Evolutionary conservation across 2,329 filamentous ascomycete species (phyloP).

Genomic region (Botryotinia globosa): DNA sequence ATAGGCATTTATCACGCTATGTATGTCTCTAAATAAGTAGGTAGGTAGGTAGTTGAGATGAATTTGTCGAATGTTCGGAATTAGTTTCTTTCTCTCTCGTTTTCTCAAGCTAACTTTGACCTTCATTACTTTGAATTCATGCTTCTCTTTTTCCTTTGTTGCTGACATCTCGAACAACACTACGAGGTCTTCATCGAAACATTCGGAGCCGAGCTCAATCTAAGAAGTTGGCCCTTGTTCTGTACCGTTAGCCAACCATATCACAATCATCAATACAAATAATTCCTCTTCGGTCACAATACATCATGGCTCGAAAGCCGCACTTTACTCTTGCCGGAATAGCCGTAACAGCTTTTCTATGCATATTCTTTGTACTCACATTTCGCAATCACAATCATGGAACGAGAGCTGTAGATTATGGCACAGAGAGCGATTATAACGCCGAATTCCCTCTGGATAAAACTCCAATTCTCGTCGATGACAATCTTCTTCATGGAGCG

Average conservation of each 20-base stretch:
- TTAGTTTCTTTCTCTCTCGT: neutral
- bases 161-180: neutral
- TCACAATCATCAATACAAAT: neutral
- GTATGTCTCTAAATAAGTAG: neutral
- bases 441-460: constrained; percentile 21
- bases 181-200: neutral
- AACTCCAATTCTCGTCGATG: constrained; percentile 40
- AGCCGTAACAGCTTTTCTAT: constrained; percentile 55
- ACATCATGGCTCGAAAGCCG: constrained; percentile 40
- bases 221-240: neutral
- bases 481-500: constrained; percentile 58
- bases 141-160: neutral
- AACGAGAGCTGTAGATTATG: constrained; percentile 26
- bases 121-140: neutral
- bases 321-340: constrained; percentile 54
- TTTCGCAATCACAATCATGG: constrained; percentile 30
- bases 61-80: neutral
- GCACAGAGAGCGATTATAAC: constrained; percentile 9
- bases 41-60: neutral
- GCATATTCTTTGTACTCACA: constrained; percentile 56
- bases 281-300: neutral
- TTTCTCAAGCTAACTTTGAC: neutral
- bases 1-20: neutral
- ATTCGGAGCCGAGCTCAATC: constrained; percentile 8
- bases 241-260: constrained; percentile 1